Evolutionary conservation across 2,329 filamentous ascomycete species (phyloP), one percentile per base, ranked within the genome.

Genomic region (Fusarium hostae): DNA sequence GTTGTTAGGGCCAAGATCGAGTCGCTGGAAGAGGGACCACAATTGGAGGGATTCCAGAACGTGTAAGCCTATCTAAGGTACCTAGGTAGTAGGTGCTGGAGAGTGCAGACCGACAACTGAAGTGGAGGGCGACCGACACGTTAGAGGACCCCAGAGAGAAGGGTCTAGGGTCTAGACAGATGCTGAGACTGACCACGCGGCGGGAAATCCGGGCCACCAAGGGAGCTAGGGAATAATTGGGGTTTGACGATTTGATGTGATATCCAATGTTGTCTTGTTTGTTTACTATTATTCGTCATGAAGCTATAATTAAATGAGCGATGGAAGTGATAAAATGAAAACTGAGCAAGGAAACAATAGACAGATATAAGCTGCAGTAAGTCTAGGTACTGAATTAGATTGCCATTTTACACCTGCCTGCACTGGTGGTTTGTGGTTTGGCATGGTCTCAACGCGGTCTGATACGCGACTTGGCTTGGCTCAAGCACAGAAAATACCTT

Each of bases 221-320:
- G 70, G 70, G 59, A 73, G 70, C 70, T 72, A 73, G 52, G 50
- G 66, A 62, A 72, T 60, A 63, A 70, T 72, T 56, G 60, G 61
- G 51, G 6, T 70, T 72, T 58, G 60, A 72, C 58, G 47, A 66
- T 56, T 47, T 55, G 54, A 48, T 58, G 28, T 59, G 47, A 66
- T 70, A 18, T 47, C 28, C 39, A 56, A 24, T 72, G 45, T 66
- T 66, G 61, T 66, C 22, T 63, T 66, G 56, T 70, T 70, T 70
- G 61, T 69, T 67, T 63, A 55, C 58, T 15, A 54, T 37, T 35
- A 45, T 30, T 15, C 11, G 30, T 51, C n/a, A 22, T 24, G 22
- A 11, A 34, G 22, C 35, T 7, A 26, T 32, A 6, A 18, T 45
- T 16, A 12, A 20, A 32, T 13, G 11, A 20, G 18, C 45, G 28